Evolutionary conservation across 225 moss, liverwort and hornwort species (phyloP).

Genomic region (Neckera pumila): DNA sequence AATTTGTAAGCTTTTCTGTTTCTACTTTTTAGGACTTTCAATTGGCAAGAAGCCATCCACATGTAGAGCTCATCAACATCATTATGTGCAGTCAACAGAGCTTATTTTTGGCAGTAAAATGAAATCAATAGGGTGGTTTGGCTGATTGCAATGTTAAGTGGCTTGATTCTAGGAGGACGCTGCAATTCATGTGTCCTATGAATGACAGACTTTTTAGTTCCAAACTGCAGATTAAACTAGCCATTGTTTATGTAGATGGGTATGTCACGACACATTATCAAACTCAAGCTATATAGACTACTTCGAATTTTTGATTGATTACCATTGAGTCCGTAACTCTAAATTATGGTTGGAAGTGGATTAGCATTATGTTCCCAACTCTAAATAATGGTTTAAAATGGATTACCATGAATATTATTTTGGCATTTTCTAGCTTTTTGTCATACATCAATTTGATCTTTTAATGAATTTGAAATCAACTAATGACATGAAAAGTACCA

Average conservation of each 20-base stretch:
- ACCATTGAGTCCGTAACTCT: background rate
- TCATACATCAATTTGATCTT: background rate
- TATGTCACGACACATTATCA: background rate
- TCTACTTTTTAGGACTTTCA: slow-evolving; percentile 18
- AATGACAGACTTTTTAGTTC: background rate
- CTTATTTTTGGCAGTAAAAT: slow-evolving; percentile 27
- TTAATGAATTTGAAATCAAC: too few relatives aligned
- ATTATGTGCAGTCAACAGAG: slow-evolving; percentile 20
- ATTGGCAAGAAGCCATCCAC: slow-evolving; percentile 19
- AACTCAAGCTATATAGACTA: background rate
- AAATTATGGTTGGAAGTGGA: background rate
- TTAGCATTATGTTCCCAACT: background rate
- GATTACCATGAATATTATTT: background rate
- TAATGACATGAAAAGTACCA: background rate
- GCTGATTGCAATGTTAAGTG: background rate
- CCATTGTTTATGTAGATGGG: background rate
- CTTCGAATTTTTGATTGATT: background rate
- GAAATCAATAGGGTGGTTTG: slow-evolving; percentile 12
- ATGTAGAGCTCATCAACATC: slow-evolving; percentile 23
- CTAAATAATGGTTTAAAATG: background rate
- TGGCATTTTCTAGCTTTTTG: background rate
- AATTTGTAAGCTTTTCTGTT: slow-evolving; percentile 38
- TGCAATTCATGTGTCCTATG: background rate
- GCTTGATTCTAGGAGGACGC: background rate
- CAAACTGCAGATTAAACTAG: background rate